These are phyloP conservation scores for Oryza brachyantha DNA, from an alignment of 176 grass and related monocot genomes.

Conservation along the genomic window DNA sequence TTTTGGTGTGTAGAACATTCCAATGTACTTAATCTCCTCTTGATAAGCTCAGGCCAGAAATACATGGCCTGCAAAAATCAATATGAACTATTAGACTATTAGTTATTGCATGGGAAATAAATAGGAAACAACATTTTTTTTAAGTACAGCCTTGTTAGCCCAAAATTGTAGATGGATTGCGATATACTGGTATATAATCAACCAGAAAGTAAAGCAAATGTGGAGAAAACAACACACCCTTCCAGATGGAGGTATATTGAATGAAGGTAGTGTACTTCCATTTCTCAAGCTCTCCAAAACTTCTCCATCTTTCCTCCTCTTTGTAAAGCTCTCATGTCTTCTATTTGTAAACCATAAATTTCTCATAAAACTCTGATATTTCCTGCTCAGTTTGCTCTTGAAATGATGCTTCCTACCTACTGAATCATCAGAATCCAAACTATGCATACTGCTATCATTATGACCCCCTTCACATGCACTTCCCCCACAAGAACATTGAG, in stretches of 20 bases:
- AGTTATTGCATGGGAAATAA: background rate
- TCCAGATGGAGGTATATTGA: conserved; percentile 34
- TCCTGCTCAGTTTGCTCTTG: conserved; percentile 43
- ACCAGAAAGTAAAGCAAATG: conserved; percentile 19
- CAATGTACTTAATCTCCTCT: conserved; percentile 39
- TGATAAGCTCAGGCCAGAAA: conserved; percentile 49
- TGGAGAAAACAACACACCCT: conserved; percentile 35
- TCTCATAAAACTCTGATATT: conserved; percentile 51
- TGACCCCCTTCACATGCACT: conserved; percentile 19
- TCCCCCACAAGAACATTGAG: conserved; percentile 22
- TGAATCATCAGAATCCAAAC: conserved; percentile 49
- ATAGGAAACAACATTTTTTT: background rate
- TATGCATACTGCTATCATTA: conserved; percentile 13
- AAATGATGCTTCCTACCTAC: conserved; percentile 28
- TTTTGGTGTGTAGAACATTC: conserved; percentile 37
- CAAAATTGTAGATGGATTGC: background rate
- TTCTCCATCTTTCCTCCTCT: conserved; percentile 87
- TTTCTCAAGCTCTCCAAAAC: conserved; percentile 35
- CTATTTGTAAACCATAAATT: conserved; percentile 63
- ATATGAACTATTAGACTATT: conserved; percentile 11
- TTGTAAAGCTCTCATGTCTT: conserved; percentile 61
- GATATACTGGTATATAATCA: background rate
- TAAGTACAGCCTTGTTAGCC: conserved; percentile 14
- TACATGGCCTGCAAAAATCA: conserved; percentile 38
- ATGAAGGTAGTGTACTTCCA: conserved; percentile 34